phyloP scores from a whole-genome alignment of 2,329 filamentous ascomycete species.

The Didymella lethalis region DNA sequence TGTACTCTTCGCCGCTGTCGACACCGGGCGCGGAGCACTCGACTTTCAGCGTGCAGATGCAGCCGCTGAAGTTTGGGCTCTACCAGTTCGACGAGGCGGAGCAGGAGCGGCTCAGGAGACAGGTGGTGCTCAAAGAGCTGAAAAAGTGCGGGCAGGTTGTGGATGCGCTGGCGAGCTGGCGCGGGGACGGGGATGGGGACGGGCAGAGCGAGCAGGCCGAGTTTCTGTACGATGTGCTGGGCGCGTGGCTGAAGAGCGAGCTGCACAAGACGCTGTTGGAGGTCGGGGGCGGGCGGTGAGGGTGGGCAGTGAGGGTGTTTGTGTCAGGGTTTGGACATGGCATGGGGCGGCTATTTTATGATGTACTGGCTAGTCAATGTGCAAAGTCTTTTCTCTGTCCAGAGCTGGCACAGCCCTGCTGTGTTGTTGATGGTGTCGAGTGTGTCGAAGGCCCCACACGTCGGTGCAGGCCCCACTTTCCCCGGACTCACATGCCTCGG shows the following conservation, averaged over 20 bases:
- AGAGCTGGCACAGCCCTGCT: too few relatives aligned
- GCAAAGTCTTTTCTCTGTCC: background rate
- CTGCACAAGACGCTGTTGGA: constrained; percentile 40
- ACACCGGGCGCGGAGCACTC: constrained; percentile 28
- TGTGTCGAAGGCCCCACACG: too few relatives aligned
- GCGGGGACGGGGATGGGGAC: constrained; percentile 11
- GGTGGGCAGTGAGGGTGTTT: constrained; percentile 15
- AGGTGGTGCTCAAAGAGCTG: constrained; percentile 41
- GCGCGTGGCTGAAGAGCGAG: constrained; percentile 45
- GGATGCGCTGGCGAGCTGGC: constrained; percentile 42
- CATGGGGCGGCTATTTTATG: background rate
- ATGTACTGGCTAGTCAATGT: background rate
- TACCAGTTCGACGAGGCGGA: constrained; percentile 42
- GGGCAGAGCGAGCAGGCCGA: constrained; percentile 36
- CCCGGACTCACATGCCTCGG: constrained; percentile 27
- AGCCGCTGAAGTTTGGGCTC: constrained; percentile 37
- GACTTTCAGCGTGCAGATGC: constrained; percentile 33
- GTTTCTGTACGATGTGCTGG: constrained; percentile 43
- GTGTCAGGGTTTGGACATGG: constrained; percentile 5
- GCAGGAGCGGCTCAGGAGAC: constrained; percentile 36
- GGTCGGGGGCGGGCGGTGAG: constrained; percentile 29
- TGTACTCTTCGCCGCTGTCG: constrained; percentile 30
- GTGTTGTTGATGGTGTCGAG: background rate
- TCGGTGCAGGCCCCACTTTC: background rate
- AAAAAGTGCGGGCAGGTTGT: constrained; percentile 40